These are phyloP conservation scores for Allantophomopsis lycopodina DNA, from an alignment of 2,329 filamentous ascomycete genomes.

Conservation along the genomic window DNA sequence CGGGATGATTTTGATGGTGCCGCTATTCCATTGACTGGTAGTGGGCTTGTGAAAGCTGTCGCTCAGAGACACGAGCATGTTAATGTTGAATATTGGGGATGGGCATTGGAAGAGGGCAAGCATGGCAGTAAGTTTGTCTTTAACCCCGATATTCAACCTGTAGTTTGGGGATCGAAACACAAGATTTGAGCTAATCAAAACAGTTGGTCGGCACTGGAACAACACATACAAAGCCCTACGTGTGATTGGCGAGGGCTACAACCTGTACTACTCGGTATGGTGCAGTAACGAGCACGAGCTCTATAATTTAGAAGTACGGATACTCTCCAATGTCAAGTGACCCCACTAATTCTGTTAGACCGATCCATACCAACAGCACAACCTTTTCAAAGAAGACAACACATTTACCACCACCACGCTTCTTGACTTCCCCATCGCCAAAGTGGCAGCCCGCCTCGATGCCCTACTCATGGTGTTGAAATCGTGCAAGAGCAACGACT, in stretches of 20 bases:
- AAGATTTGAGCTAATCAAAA: no score
- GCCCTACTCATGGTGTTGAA: conserved; percentile 44
- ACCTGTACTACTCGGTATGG: conserved; percentile 54
- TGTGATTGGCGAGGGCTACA: conserved; percentile 33
- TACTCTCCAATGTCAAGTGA: neutral
- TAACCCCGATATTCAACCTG: no score
- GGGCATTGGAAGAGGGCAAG: conserved; percentile 12
- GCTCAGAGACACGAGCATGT: conserved; percentile 28
- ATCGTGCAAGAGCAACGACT: conserved; percentile 38
- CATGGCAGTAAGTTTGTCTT: conserved; percentile 1
- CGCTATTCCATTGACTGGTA: conserved; percentile 22
- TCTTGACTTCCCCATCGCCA: conserved; percentile 20
- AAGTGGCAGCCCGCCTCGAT: conserved; percentile 36
- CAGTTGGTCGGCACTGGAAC: conserved; percentile 11
- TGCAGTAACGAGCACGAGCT: conserved; percentile 55
- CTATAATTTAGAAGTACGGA: conserved; percentile 40
- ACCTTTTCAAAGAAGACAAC: conserved; percentile 19
- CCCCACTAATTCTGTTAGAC: conserved; percentile 12
- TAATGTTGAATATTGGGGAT: conserved; percentile 31
- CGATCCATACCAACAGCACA: conserved; percentile 37
- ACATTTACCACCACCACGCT: conserved; percentile 7
- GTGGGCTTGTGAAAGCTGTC: conserved; percentile 5
- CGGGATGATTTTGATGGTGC: conserved; percentile 30
- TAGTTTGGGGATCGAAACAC: no score
- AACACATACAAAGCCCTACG: conserved; percentile 36